Percentiles rank a stretch among this genome's conserved stretches.
Conservation (phyloP, 352 stramenopile genomes). For the Pythium insidiosum region DNA sequence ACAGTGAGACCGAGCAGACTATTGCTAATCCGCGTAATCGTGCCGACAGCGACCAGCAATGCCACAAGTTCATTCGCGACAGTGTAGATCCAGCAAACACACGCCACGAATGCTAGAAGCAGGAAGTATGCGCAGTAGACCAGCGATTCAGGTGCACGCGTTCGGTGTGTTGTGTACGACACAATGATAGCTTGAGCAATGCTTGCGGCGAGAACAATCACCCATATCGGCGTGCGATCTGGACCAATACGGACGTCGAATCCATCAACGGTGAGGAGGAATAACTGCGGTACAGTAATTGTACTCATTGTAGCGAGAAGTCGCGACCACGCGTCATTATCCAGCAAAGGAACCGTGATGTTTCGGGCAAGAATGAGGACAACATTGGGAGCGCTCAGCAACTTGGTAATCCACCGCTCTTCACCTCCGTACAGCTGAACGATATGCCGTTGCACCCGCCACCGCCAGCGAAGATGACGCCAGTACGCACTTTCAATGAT, state of each 20-base stretch:
- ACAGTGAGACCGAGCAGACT: conserved; percentile 74
- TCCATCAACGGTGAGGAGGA: conserved; percentile 52
- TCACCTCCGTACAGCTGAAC: conserved; percentile 32
- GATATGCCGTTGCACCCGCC: conserved; percentile 44
- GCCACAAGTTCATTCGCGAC: conserved; percentile 84
- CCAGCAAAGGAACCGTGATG: conserved; percentile 60
- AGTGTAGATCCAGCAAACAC: conserved; percentile 89
- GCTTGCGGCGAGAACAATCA: conserved; percentile 15
- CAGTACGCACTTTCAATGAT: conserved; percentile 47
- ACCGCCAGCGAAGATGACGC: conserved; percentile 67
- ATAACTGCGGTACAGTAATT: conserved; percentile 77
- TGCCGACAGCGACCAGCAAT: conserved; percentile 62
- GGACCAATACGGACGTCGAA: conserved; percentile 17
- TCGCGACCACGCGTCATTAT: conserved; percentile 68
- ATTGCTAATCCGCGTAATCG: conserved; percentile 69
- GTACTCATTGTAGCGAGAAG: conserved; percentile 78
- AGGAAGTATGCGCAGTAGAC: conserved; percentile 48
- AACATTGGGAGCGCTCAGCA: conserved; percentile 41
- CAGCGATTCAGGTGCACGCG: conserved; percentile 38
- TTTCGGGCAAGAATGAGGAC: conserved; percentile 47
- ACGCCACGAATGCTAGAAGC: conserved; percentile 66
- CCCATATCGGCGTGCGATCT: conserved; percentile 28
- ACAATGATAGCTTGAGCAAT: conserved; percentile 46
- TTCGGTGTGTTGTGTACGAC: conserved; percentile 60
- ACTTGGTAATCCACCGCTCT: conserved; percentile 31